Conservation (phyloP, 2,329 filamentous ascomycete genomes). For the Zalaria obscura region DNA sequence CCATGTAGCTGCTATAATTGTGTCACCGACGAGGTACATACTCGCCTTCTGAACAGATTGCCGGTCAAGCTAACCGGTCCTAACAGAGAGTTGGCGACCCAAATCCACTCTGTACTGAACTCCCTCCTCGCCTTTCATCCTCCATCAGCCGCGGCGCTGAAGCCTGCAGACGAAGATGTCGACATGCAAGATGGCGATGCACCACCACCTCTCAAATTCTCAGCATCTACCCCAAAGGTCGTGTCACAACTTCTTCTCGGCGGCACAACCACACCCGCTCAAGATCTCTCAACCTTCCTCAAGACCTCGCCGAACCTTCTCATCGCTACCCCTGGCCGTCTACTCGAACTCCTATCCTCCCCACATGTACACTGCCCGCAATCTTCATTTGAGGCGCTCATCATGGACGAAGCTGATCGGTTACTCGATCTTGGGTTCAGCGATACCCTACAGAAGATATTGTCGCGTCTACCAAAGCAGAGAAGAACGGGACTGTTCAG, state of each 20-base stretch:
- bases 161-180: conserved; percentile 29
- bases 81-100: conserved; percentile 68
- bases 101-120: conserved; percentile 72
- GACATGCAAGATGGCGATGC: conserved; percentile 22
- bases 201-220: conserved; percentile 23
- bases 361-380: conserved; percentile 78
- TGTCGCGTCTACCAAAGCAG: conserved; percentile 79
- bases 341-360: conserved; percentile 76
- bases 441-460: conserved; percentile 72
- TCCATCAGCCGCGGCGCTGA: conserved; percentile 56
- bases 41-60: too few species aligned
- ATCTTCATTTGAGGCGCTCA: conserved; percentile 79
- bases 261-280: conserved; percentile 64
- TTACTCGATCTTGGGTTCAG: conserved; percentile 90
- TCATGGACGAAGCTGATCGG: conserved; percentile 89
- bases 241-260: conserved; percentile 82
- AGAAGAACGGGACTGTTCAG: conserved; percentile 87
- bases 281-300: conserved; percentile 77
- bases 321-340: conserved; percentile 77
- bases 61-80: too few species aligned
- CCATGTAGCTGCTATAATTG: conserved; percentile 79
- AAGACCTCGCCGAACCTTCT: conserved; percentile 76
- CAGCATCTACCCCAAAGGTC: conserved; percentile 40
- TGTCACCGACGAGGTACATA: conserved; percentile 57
- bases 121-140: conserved; percentile 72